phyloP scores from a whole-genome alignment of 129 eudicot species.

The Flaveria ramosissima region DNA sequence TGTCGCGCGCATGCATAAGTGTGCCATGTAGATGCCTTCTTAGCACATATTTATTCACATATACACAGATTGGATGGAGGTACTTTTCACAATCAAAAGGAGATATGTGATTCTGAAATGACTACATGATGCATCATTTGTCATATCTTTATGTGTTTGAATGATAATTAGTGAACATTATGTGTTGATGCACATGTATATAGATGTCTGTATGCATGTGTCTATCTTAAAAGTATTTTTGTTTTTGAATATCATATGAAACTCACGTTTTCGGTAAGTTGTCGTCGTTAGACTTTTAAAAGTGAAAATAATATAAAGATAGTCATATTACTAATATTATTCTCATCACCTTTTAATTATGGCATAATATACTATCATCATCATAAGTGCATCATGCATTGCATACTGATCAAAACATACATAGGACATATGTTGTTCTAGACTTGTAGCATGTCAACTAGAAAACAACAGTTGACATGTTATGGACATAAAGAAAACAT shows the following conservation, averaged over 20 bases:
- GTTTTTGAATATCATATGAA: neutral
- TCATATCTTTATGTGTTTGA: slow-evolving; percentile 1
- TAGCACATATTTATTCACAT: slow-evolving; percentile 31
- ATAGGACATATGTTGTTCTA: too few species aligned
- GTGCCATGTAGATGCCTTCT: slow-evolving; percentile 39
- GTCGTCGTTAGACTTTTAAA: too few species aligned
- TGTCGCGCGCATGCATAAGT: slow-evolving; percentile 29
- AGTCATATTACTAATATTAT: too few species aligned
- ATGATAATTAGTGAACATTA: slow-evolving; percentile 1
- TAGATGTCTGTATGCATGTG: neutral
- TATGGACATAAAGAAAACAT: too few species aligned
- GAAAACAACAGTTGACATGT: too few species aligned
- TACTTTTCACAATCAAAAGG: slow-evolving; percentile 19
- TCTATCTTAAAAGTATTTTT: neutral
- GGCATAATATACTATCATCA: too few species aligned
- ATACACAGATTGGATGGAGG: neutral
- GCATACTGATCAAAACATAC: too few species aligned
- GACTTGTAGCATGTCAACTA: too few species aligned
- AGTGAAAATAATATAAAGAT: too few species aligned
- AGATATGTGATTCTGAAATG: slow-evolving; percentile 23
- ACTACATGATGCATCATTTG: slow-evolving; percentile 18
- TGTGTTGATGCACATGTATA: neutral
- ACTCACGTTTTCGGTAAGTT: too few species aligned
- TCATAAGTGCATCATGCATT: too few species aligned
- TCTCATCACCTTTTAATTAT: too few species aligned